Evolutionary conservation across 768 basidiomycete species (phyloP), one percentile per base, ranked within the genome.

Genomic region (Xerocomellus dryophilus): DNA sequence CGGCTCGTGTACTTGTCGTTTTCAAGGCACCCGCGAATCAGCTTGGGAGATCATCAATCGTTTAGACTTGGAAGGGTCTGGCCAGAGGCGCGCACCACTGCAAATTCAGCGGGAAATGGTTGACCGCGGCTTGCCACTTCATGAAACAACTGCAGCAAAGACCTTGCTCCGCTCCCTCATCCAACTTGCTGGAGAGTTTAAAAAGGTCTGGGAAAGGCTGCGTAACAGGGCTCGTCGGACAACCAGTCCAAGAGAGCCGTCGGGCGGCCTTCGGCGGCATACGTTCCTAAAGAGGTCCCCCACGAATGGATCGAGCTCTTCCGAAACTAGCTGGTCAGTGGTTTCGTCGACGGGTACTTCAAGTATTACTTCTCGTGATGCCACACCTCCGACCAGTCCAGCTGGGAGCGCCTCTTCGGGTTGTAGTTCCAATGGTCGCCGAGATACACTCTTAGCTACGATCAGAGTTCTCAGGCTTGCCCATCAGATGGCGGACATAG

Each of bases 81-180:
- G 11, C 14, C 48, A 39, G 20, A 23, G 7, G 11, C 44, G 49
- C 8, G 1, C 20, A 5, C 57, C 61, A 7, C 43, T 62, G n/a
- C 51, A 48, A 36, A 59, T 62, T 23, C 61, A 62, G 15, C 14
- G 2, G 15, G 61, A 62, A 43, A 62, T 62, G 61, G 61, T 62
- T 4, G 54, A 63, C 11, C 53, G 23, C 20, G 18, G 18, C 6
- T 34, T 59, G 5, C 39, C 1, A 10, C 12, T 63, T 25, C 51
- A 51, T 5, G 44, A 63, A 15, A 63, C 61, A 5, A 14, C 52
- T 9, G 61, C 61, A n/a, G 58, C 44, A 20, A 63, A 47, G 38
- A 64, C 61, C 2, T 50, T 63, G 9, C 34, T 57, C 20, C 31
- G 38, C 23, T 54, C 18, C n/a, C 49, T 63, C 8, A 29, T 43